A percentile compares a stretch with the other conserved stretches of the same genome.
phyloP scores from a whole-genome alignment of 2,329 filamentous ascomycete genomes.

The Penicillium sp. region DNA sequence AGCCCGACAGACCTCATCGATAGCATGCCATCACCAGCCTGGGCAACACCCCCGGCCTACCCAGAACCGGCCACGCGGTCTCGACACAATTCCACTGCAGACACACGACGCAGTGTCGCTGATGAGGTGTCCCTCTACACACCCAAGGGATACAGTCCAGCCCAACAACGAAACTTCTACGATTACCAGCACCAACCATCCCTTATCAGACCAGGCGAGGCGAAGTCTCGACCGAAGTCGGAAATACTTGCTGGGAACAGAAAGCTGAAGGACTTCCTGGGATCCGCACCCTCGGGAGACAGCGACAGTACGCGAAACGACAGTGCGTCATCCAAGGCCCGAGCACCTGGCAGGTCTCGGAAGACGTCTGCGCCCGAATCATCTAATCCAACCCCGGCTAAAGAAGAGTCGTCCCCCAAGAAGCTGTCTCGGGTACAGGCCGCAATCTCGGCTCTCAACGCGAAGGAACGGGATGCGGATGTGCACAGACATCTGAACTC shows the following conservation, averaged over 20 bases:
- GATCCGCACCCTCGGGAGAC: slow-evolving; percentile 25
- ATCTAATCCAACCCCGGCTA: slow-evolving; percentile 26
- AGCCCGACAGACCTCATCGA: slow-evolving; percentile 53
- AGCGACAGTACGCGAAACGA: slow-evolving; percentile 8
- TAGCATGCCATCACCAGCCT: slow-evolving; percentile 64
- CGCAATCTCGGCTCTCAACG: slow-evolving; percentile 59
- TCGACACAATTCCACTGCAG: slow-evolving; percentile 40
- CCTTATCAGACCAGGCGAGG: slow-evolving; percentile 37
- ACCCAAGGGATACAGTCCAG: slow-evolving; percentile 56
- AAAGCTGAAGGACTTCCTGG: slow-evolving; percentile 36
- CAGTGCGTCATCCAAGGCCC: slow-evolving; percentile 17
- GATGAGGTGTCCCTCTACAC: slow-evolving; percentile 58
- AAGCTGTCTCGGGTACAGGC: slow-evolving; percentile 57
- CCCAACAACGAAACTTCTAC: slow-evolving; percentile 59
- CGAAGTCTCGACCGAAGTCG: slow-evolving; percentile 51
- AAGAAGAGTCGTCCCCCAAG: slow-evolving; percentile 38
- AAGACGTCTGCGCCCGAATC: slow-evolving; percentile 33
- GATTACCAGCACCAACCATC: slow-evolving; percentile 47
- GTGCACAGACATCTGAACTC: slow-evolving; percentile 45
- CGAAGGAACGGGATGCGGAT: slow-evolving; percentile 49
- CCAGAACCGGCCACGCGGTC: slow-evolving; percentile 30
- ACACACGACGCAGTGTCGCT: slow-evolving; percentile 44
- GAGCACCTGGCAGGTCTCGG: slow-evolving; percentile 21
- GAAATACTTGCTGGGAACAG: slow-evolving; percentile 44
- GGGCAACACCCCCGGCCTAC: slow-evolving; percentile 58